phyloP scores from a whole-genome alignment of 139 green algal species.

The Zygnema circumcarinatum region DNA sequence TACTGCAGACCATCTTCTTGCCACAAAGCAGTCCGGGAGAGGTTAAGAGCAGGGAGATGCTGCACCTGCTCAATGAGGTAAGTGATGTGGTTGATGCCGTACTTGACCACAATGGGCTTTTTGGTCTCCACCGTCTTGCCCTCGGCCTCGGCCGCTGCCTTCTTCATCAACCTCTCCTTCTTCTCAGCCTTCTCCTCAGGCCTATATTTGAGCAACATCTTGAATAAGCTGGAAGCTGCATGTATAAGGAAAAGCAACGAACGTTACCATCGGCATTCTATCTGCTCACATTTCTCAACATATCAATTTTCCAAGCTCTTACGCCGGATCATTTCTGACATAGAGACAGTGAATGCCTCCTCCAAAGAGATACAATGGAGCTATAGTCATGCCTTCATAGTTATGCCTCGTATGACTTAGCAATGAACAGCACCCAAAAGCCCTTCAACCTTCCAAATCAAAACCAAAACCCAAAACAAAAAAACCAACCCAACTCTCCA shows the following conservation, averaged over 20 bases:
- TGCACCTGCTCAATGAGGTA: constrained; percentile 87
- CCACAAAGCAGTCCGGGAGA: no score
- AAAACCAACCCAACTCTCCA: no score
- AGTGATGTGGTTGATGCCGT: constrained; percentile 99
- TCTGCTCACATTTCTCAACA: background rate
- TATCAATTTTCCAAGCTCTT: background rate
- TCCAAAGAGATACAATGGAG: no score
- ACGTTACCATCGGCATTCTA: no score
- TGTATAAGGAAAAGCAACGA: background rate
- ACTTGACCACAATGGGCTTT: constrained; percentile 99
- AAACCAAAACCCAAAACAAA: no score
- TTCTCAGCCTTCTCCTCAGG: constrained; percentile 98
- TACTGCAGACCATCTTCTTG: no score
- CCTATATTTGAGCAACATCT: constrained; percentile 98
- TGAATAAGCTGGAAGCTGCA: constrained; percentile 83
- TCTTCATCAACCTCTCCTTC: constrained; percentile 86
- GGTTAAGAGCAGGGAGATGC: no score
- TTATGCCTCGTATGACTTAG: no score
- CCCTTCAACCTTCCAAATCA: no score
- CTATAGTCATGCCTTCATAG: no score
- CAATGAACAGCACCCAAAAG: no score
- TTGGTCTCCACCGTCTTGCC: constrained; percentile 89
- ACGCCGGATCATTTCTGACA: background rate
- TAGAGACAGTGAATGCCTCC: no score
- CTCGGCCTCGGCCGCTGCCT: constrained; percentile 72